Percentiles rank a stretch among this genome's conserved stretches.
These are phyloP conservation scores for Paracorniculantispora psalliotae DNA, from an alignment of 2,329 filamentous ascomycete species.

Conservation along the genomic window DNA sequence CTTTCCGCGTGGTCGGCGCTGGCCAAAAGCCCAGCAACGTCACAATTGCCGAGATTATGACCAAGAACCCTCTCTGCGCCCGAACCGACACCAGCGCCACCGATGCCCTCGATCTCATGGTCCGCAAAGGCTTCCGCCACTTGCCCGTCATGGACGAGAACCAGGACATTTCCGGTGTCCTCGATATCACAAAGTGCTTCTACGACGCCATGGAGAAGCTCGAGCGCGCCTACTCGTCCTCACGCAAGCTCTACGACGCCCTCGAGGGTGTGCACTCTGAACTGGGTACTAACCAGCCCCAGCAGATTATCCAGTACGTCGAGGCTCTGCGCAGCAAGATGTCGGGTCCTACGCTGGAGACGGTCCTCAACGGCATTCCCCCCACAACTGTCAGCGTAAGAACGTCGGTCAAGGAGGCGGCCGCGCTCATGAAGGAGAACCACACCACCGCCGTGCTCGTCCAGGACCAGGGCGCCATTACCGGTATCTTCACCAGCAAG, in stretches of 20 bases:
- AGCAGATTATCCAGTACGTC: conserved; percentile 98
- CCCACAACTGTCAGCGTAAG: conserved; percentile 93
- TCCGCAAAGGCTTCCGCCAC: conserved; percentile 68
- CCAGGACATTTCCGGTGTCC: conserved; percentile 94
- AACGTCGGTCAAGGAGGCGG: conserved; percentile 94
- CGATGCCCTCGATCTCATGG: conserved; percentile 18
- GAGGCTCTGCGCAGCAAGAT: conserved; percentile 93
- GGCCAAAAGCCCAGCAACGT: conserved; percentile 85
- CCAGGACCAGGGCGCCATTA: conserved; percentile 94
- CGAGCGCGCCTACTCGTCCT: conserved; percentile 94
- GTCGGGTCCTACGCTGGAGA: conserved; percentile 95
- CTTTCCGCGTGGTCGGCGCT: conserved; percentile 89
- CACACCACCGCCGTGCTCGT: conserved; percentile 95
- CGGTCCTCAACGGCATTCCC: conserved; percentile 84
- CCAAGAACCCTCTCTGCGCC: conserved; percentile 96
- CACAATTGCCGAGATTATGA: conserved; percentile 98
- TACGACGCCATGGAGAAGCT: conserved; percentile 99
- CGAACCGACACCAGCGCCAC: conserved; percentile 97
- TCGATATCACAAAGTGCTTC: conserved; percentile 99
- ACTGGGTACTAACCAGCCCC: conserved; percentile 88
- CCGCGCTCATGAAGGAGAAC: conserved; percentile 96
- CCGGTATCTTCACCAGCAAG: conserved; percentile 98
- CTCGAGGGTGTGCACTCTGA: conserved; percentile 97
- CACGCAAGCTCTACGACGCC: conserved; percentile 95
- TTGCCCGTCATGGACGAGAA: conserved; percentile 99